These are phyloP conservation scores for Pestalotiopsis sp. DNA, from an alignment of 2,329 filamentous ascomycete species.

Conservation along the genomic window DNA sequence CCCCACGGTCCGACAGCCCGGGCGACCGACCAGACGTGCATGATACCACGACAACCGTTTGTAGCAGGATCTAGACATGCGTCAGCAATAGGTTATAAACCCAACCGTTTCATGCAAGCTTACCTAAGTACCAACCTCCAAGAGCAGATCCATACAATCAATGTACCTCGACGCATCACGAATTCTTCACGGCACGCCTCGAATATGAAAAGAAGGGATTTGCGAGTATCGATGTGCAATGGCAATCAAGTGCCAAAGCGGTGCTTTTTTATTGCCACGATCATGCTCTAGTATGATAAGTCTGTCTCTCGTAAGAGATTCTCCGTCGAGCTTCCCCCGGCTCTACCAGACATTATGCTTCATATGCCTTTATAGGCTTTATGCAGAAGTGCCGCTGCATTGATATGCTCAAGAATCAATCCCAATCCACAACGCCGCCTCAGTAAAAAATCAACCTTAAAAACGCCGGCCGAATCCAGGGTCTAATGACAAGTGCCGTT, in stretches of 20 bases:
- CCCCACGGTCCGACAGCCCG: not conserved
- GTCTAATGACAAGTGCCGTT: constrained; percentile 18
- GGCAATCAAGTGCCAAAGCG: not conserved
- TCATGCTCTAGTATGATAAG: constrained; percentile 9
- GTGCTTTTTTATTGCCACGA: not conserved
- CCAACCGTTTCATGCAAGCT: not conserved
- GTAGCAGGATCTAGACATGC: not conserved
- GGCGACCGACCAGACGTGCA: not conserved
- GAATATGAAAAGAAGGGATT: not conserved
- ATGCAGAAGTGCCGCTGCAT: not conserved
- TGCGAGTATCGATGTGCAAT: not conserved
- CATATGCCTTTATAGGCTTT: not conserved
- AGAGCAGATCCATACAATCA: not conserved
- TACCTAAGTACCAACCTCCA: not conserved
- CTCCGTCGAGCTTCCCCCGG: not conserved
- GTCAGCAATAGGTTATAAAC: not conserved
- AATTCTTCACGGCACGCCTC: not conserved
- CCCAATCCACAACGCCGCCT: constrained; percentile 14
- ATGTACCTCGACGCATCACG: not conserved
- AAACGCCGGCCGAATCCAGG: constrained; percentile 20
- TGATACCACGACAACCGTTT: not conserved
- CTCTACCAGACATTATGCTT: constrained; percentile 10
- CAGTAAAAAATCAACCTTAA: constrained; percentile 16
- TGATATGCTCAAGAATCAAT: constrained; percentile 13
- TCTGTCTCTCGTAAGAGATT: not conserved